Evolutionary conservation across 331 rosid species (phyloP).

Genomic region (Stylosanthes scabra): DNA sequence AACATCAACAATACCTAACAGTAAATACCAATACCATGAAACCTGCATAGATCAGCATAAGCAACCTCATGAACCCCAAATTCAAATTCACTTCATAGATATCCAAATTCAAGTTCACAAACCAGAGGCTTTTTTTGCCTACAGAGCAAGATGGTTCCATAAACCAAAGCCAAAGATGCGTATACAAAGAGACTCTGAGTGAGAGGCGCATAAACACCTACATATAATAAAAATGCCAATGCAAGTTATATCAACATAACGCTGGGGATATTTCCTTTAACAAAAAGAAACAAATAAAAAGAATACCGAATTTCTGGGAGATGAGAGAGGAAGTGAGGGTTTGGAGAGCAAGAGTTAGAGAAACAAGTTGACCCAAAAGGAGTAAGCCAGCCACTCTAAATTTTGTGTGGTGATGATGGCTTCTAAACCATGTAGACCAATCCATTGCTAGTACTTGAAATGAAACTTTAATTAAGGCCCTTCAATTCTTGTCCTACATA

Average conservation of each 20-base stretch:
- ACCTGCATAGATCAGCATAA: slow-evolving; percentile 48
- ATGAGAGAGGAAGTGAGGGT: slow-evolving; percentile 70
- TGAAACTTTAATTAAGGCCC: not conserved
- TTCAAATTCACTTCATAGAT: slow-evolving; percentile 3
- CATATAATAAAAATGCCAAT: not conserved
- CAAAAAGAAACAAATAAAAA: not conserved
- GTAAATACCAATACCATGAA: slow-evolving; percentile 84
- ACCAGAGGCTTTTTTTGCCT: slow-evolving; percentile 63
- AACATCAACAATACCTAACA: slow-evolving; percentile 71
- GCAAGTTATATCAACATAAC: not conserved
- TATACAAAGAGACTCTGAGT: slow-evolving; percentile 57
- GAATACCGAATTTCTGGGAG: slow-evolving; percentile 50
- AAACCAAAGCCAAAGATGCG: slow-evolving; percentile 56
- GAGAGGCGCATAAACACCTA: slow-evolving; percentile 72
- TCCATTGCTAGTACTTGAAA: slow-evolving; percentile 37
- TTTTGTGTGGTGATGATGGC: slow-evolving; percentile 3
- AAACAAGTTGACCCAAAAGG: slow-evolving; percentile 64
- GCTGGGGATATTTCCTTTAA: not conserved
- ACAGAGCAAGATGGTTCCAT: slow-evolving; percentile 60
- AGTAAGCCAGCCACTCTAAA: slow-evolving; percentile 43
- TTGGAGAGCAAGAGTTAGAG: slow-evolving; percentile 52
- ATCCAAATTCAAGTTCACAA: slow-evolving; percentile 31
- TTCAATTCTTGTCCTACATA: not conserved
- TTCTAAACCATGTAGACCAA: slow-evolving; percentile 43
- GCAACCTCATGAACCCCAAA: slow-evolving; percentile 28